Base-by-base conservation (phyloP, 805 yeast genomes). In the Hyphopichia homilentoma region DNA sequence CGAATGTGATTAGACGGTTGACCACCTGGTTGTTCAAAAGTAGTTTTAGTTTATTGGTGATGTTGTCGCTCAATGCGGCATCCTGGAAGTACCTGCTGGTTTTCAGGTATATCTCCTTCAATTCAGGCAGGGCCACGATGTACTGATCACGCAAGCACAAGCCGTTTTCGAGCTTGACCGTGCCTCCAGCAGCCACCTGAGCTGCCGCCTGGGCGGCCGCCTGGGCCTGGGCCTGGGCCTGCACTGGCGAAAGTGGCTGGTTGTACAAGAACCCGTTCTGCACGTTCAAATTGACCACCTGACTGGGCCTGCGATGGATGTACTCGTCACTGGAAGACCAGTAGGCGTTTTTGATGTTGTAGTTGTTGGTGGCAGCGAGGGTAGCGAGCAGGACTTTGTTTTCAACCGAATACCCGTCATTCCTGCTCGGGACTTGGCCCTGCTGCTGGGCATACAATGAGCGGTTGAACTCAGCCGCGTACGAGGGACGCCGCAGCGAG, bases 401-500 rank as follows among this genome's bases (percentile, higher is more conserved):
- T n/a, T 26, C 29, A 16, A 16, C 7, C n/a, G 16, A 11, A 14
- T 11, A 13, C 8, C 9, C 18, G 17, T 8, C 8, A 8, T 8
- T 12, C n/a, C 15, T 13, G 18, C 17, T n/a, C n/a, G n/a, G n/a
- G n/a, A n/a, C n/a, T n/a, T n/a, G n/a, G n/a, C n/a, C n/a, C n/a
- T n/a, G n/a, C n/a, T n/a, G n/a, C n/a, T n/a, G n/a, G n/a, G n/a
- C n/a, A n/a, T n/a, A n/a, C n/a, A n/a, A n/a, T n/a, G n/a, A n/a
- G n/a, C n/a, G n/a, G n/a, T n/a, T n/a, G n/a, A n/a, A 60, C 48
- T 81, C 90, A 2, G 88, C 84, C 8, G 86, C 79, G 50, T 78
- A 82, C 33, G 82, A 74, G 9, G 89, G 87, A 56, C 93, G 71
- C 56, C 93, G 69, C 7, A 83, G 75, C 16, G 75, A 70, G 26